Evolutionary conservation across 805 yeast species (phyloP).

Genomic region (Danielia reshetovae): DNA sequence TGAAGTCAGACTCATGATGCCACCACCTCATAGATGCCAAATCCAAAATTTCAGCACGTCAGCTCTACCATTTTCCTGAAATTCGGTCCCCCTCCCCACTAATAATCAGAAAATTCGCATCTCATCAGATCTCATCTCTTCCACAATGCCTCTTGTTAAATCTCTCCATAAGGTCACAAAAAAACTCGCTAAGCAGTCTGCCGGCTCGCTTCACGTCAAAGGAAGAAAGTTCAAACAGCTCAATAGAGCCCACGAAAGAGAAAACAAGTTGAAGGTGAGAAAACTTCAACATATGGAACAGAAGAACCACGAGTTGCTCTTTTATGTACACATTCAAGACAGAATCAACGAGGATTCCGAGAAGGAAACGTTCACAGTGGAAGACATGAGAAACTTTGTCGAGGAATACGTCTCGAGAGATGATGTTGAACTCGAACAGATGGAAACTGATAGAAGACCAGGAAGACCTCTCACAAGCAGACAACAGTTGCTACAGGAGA

Average conservation of each 20-base stretch:
- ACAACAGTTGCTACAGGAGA: constrained; percentile 63
- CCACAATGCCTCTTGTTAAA: constrained; percentile 63
- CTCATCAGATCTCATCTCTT: not conserved
- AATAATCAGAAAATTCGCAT: not conserved
- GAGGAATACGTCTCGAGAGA: constrained; percentile 63
- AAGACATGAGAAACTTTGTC: constrained; percentile 59
- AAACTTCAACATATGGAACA: constrained; percentile 56
- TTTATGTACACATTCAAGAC: constrained; percentile 57
- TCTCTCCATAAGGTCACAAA: constrained; percentile 63
- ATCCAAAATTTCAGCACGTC: too few relatives aligned
- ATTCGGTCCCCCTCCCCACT: too few relatives aligned
- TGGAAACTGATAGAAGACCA: constrained; percentile 66
- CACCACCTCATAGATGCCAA: too few relatives aligned
- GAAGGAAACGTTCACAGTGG: constrained; percentile 40
- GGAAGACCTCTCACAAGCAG: constrained; percentile 79
- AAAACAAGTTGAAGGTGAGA: constrained; percentile 59
- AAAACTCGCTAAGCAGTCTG: constrained; percentile 47
- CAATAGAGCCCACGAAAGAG: constrained; percentile 83
- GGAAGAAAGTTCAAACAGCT: constrained; percentile 86
- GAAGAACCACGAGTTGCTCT: constrained; percentile 55
- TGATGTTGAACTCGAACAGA: constrained; percentile 67
- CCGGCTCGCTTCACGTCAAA: constrained; percentile 70
- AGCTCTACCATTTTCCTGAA: too few relatives aligned
- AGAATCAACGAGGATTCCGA: constrained; percentile 27
- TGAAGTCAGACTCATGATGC: too few relatives aligned